These are phyloP conservation scores for Telopea speciosissima DNA, from an alignment of 177 flowering plant genomes.

Conservation along the genomic window DNA sequence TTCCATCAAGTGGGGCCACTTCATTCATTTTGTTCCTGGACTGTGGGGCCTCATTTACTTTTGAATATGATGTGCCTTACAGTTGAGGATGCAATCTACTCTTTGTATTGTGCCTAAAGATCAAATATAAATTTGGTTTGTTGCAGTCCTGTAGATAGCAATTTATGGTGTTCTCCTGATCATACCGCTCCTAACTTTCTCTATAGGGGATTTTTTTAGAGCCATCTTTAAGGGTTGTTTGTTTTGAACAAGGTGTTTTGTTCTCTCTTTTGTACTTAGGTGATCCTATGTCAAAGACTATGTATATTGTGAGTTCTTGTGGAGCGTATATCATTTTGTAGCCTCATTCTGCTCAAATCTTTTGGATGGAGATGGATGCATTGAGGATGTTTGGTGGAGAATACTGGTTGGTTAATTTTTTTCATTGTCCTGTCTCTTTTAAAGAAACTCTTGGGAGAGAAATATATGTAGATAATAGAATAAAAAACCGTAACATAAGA, in stretches of 20 bases:
- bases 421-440: neutral
- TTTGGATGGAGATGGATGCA: constrained; percentile 11
- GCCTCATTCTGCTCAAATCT: constrained; percentile 10
- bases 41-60: constrained; percentile 3
- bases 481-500: neutral
- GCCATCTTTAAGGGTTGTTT: constrained; percentile 5
- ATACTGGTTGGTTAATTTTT: constrained; percentile 20
- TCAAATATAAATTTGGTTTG: constrained; percentile 2
- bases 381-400: constrained; percentile 11
- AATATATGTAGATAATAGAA: constrained; percentile 1
- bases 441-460: neutral
- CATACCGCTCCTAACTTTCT: no score
- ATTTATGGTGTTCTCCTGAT: constrained; percentile 1
- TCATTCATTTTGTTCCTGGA: constrained; percentile 9
- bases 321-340: constrained; percentile 13
- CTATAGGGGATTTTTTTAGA: neutral
- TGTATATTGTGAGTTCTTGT: constrained; percentile 9
- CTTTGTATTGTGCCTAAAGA: neutral
- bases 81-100: constrained; percentile 3
- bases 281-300: constrained; percentile 14
- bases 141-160: neutral
- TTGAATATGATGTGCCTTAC: neutral
- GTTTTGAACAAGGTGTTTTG: constrained; percentile 7
- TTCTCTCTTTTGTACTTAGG: constrained; percentile 19
- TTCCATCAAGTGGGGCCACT: constrained; percentile 4